Conservation (phyloP, 208 protist species). For the Borovskyia barvae region DNA sequence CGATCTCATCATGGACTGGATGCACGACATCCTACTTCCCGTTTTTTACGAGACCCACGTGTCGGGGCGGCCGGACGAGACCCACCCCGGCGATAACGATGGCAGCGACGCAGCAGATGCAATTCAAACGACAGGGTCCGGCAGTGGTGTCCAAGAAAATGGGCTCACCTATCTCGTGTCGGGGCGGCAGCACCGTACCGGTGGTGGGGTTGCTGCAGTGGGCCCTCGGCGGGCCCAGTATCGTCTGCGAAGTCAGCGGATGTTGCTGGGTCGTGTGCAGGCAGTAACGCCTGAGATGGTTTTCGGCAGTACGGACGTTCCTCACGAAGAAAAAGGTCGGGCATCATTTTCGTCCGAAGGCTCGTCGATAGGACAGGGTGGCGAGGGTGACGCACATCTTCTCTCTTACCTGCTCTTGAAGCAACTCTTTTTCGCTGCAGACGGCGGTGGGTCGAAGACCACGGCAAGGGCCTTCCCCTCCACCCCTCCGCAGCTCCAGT, state of each 20-base stretch:
- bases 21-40: conserved; percentile 32
- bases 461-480: neutral
- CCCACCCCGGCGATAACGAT: neutral
- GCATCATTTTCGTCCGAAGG: too few relatives aligned
- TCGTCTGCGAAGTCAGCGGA: conserved; percentile 19
- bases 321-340: too few relatives aligned
- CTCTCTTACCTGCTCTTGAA: conserved; percentile 19
- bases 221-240: conserved; percentile 3
- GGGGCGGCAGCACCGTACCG: too few relatives aligned
- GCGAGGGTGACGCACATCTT: conserved; percentile 3
- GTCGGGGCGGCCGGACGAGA: conserved; percentile 3
- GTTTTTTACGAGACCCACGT: conserved; percentile 35
- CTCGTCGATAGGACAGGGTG: neutral
- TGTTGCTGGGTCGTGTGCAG: conserved; percentile 29
- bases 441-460: neutral
- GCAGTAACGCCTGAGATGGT: conserved; percentile 24
- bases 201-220: neutral
- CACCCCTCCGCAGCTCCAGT: neutral
- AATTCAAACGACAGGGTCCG: neutral
- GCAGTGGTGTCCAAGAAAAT: neutral
- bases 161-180: too few relatives aligned
- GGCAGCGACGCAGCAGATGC: neutral
- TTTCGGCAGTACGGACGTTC: too few relatives aligned
- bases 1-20: conserved; percentile 23
- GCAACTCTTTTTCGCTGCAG: conserved; percentile 16